Conservation (phyloP, 106 monocot species). For the Alisma plantagoaquatica region DNA sequence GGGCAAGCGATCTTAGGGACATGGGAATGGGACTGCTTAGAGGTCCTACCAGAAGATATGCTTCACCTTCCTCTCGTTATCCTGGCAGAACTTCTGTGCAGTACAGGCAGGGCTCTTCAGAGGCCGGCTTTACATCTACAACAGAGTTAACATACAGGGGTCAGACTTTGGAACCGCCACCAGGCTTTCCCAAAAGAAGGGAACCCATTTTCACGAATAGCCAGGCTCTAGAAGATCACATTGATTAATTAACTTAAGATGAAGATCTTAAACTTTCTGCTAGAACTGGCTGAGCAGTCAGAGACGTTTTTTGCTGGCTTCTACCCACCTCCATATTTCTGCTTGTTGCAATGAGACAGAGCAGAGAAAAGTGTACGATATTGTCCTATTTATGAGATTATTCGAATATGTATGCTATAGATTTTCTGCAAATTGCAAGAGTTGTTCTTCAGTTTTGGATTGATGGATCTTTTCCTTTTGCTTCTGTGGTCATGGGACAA, state of each 20-base stretch:
- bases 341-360: background rate
- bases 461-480: no score
- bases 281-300: no score
- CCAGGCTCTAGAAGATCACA: conserved; percentile 41
- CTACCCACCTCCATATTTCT: no score
- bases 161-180: conserved; percentile 22
- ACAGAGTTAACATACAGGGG: conserved; percentile 60
- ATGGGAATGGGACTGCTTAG: conserved; percentile 40
- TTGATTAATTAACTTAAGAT: conserved; percentile 33
- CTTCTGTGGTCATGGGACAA: no score
- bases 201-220: conserved; percentile 42
- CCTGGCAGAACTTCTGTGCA: conserved; percentile 30
- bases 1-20: conserved; percentile 33
- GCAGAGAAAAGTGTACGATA: background rate
- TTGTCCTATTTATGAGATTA: background rate
- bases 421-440: no score
- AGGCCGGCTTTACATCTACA: conserved; percentile 35
- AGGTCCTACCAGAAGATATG: conserved; percentile 47
- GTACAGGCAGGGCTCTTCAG: conserved; percentile 35
- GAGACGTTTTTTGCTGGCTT: no score
- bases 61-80: conserved; percentile 53
- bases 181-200: conserved; percentile 64
- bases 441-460: no score
- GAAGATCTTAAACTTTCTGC: no score
- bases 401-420: background rate